phyloP scores from a whole-genome alignment of 192 early-diverging fungal genomes.

The Podochytrium sp. region DNA sequence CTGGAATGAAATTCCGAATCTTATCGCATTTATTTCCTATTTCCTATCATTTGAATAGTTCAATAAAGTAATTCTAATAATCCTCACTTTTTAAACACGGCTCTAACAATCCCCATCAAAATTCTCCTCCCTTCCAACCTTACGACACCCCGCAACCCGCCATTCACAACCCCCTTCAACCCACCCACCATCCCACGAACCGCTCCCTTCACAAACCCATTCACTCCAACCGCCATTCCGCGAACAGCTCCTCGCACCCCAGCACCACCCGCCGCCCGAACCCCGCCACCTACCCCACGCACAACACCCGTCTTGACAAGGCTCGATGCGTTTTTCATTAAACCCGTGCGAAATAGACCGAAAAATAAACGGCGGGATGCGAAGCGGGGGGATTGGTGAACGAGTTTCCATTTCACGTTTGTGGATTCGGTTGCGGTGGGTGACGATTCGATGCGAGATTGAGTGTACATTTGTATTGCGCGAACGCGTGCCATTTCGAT shows the following conservation, averaged over 20 bases:
- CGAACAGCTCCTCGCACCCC: background rate
- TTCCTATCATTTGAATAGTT: no score
- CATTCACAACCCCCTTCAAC: background rate
- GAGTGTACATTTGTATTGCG: background rate
- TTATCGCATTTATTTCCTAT: no score
- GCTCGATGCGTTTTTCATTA: background rate
- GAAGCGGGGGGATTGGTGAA: constrained; percentile 15
- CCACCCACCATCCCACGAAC: background rate
- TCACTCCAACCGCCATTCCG: background rate
- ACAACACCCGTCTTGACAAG: background rate
- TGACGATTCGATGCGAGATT: background rate
- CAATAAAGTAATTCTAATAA: no score
- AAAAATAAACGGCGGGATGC: constrained; percentile 13
- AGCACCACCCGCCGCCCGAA: background rate
- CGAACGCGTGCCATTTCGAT: background rate
- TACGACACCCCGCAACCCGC: background rate
- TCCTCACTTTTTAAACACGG: background rate
- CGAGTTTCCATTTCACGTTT: constrained; percentile 8
- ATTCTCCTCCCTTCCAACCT: background rate
- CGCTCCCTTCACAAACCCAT: background rate
- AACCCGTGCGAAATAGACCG: background rate
- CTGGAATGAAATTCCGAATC: no score
- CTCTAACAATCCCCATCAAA: background rate
- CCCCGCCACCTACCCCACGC: background rate
- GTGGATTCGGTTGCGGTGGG: background rate